Conservation (phyloP, 1,284 basidiomycete species). For the Trichosporon sp. region DNA sequence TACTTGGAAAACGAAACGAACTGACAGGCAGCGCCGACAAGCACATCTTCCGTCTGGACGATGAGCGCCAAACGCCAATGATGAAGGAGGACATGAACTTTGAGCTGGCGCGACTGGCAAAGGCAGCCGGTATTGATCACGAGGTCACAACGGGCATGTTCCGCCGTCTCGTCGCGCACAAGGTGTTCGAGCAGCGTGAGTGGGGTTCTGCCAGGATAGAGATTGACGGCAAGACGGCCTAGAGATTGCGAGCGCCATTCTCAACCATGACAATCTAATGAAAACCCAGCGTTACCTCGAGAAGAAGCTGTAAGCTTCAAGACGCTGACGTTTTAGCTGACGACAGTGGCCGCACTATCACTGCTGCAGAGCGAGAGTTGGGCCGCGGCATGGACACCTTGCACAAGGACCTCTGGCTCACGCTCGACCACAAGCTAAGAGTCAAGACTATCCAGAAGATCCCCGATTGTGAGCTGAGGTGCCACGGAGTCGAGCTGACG, state of each 20-base stretch:
- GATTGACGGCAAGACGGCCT: constrained; percentile 1
- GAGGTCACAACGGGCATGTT: not conserved
- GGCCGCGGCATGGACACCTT: not conserved
- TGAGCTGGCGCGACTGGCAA: not conserved
- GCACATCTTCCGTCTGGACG: not conserved
- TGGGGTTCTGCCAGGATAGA: not conserved
- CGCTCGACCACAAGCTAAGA: not conserved
- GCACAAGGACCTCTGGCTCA: not conserved
- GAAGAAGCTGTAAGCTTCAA: not conserved
- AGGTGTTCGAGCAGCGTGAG: constrained; percentile 1
- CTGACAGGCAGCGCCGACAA: not conserved
- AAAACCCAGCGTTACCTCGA: constrained; percentile 2
- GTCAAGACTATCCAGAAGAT: not conserved
- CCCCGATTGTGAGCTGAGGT: not conserved
- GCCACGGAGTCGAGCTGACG: not conserved
- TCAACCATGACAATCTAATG: not conserved
- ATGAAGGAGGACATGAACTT: constrained; percentile 1
- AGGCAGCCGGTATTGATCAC: not conserved
- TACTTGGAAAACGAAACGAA: too few species aligned
- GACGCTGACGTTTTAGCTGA: not conserved
- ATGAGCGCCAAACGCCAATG: not conserved
- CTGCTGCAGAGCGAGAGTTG: not conserved
- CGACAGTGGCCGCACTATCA: not conserved
- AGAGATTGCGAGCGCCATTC: not conserved
- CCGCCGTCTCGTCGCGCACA: constrained; percentile 4